Evolutionary conservation across 176 grass and related monocot genomes (phyloP).

Genomic region (Carex littledalei): DNA sequence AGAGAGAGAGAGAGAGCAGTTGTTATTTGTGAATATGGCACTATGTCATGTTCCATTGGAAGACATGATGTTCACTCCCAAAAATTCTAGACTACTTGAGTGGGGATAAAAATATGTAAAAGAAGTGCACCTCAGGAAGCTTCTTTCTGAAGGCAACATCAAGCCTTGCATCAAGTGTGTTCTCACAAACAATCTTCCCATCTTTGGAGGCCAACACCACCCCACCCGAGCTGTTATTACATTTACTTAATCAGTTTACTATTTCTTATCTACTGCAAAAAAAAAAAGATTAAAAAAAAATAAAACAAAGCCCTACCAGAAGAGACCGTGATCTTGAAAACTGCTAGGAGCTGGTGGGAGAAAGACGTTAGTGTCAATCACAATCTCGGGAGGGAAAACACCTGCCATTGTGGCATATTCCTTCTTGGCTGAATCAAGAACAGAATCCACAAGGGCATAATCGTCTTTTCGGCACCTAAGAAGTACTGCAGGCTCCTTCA

Average conservation of each 20-base stretch:
- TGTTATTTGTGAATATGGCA: neutral
- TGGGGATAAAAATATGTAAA: neutral
- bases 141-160: slow-evolving; percentile 79
- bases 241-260: slow-evolving; percentile 2
- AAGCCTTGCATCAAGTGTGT: slow-evolving; percentile 87
- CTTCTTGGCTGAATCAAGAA: slow-evolving; percentile 48
- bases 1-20: too few species aligned
- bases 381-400: slow-evolving; percentile 49
- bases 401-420: slow-evolving; percentile 59
- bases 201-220: slow-evolving; percentile 75
- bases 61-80: neutral
- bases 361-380: slow-evolving; percentile 43
- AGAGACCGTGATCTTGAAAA: slow-evolving; percentile 37
- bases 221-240: slow-evolving; percentile 59
- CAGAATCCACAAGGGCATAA: slow-evolving; percentile 58
- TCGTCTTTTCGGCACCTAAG: slow-evolving; percentile 68
- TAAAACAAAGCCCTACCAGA: slow-evolving; percentile 48
- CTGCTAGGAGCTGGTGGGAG: slow-evolving; percentile 59
- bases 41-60: neutral
- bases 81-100: neutral
- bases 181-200: slow-evolving; percentile 86
- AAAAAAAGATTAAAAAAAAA: neutral
- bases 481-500: slow-evolving; percentile 64
- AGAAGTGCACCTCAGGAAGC: slow-evolving; percentile 58
- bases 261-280: neutral